Evolutionary conservation across 768 basidiomycete genomes (phyloP).

Genomic region (Termitomyces sp.): DNA sequence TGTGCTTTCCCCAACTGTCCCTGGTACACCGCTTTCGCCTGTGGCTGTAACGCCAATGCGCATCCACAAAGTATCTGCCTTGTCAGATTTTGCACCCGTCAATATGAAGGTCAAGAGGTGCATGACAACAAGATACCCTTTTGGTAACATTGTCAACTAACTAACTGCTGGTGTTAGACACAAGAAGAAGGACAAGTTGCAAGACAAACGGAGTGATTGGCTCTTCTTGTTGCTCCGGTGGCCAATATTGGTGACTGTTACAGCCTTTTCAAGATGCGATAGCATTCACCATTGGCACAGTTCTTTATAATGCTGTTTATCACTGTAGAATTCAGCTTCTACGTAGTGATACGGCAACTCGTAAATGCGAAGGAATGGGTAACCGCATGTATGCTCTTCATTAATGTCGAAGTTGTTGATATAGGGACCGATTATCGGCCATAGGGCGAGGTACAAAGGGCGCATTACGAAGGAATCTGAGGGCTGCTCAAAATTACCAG

Average conservation of each 20-base stretch:
- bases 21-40: slow-evolving; percentile 27
- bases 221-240: slow-evolving; percentile 76
- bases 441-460: slow-evolving; percentile 86
- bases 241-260: slow-evolving; percentile 64
- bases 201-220: slow-evolving; percentile 63
- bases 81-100: slow-evolving; percentile 88
- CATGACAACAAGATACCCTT: not conserved
- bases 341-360: slow-evolving; percentile 83
- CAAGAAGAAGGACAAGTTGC: slow-evolving; percentile 32
- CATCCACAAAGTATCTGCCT: slow-evolving; percentile 73
- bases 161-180: slow-evolving; percentile 12
- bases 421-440: not conserved
- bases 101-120: slow-evolving; percentile 80
- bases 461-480: slow-evolving; percentile 63
- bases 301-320: slow-evolving; percentile 82
- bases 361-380: slow-evolving; percentile 95
- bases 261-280: not conserved
- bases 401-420: not conserved
- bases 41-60: slow-evolving; percentile 28
- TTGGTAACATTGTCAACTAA: not conserved
- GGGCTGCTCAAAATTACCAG: slow-evolving; percentile 70
- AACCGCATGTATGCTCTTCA: slow-evolving; percentile 60
- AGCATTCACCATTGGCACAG: slow-evolving; percentile 54
- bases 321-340: slow-evolving; percentile 75
- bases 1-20: slow-evolving; percentile 30